Evolutionary conservation across 108 stramenopile genomes (phyloP).

Genomic region (Pseudonitzschia multistriata): DNA sequence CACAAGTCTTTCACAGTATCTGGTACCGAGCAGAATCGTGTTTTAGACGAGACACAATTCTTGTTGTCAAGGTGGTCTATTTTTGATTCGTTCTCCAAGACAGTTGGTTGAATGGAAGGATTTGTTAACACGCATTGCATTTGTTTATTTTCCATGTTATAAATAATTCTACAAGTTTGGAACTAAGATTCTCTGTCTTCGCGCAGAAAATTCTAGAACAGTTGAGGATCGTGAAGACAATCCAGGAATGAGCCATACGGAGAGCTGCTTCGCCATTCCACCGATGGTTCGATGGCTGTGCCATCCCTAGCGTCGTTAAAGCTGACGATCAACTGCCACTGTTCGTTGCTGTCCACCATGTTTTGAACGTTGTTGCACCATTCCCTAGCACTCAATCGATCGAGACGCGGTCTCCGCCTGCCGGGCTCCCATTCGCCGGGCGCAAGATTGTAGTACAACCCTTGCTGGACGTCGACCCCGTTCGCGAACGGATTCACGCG

Average conservation of each 20-base stretch:
- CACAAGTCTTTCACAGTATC: too few species aligned
- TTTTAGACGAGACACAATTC: too few species aligned
- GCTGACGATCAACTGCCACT: slow-evolving; percentile 39
- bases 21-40: too few species aligned
- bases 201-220: too few species aligned
- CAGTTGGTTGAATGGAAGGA: too few species aligned
- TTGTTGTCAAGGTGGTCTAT: too few species aligned
- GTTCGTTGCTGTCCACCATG: slow-evolving; percentile 31
- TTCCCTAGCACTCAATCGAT: slow-evolving; percentile 8
- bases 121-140: too few species aligned
- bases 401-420: slow-evolving; percentile 11
- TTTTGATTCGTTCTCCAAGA: too few species aligned
- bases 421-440: slow-evolving; percentile 42
- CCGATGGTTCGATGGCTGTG: slow-evolving; percentile 28
- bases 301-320: slow-evolving; percentile 42
- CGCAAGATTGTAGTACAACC: slow-evolving; percentile 32
- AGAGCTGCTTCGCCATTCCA: slow-evolving; percentile 30
- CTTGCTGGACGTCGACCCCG: slow-evolving; percentile 12
- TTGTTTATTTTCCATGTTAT: too few species aligned
- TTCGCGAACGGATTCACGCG: slow-evolving; percentile 7
- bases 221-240: slow-evolving; percentile 24
- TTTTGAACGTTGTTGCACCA: slow-evolving; percentile 25
- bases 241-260: slow-evolving; percentile 39
- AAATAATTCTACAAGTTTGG: too few species aligned
- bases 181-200: too few species aligned